Evolutionary conservation across 2,329 filamentous ascomycete genomes (phyloP).

Genomic region (Aspergillus sergii): DNA sequence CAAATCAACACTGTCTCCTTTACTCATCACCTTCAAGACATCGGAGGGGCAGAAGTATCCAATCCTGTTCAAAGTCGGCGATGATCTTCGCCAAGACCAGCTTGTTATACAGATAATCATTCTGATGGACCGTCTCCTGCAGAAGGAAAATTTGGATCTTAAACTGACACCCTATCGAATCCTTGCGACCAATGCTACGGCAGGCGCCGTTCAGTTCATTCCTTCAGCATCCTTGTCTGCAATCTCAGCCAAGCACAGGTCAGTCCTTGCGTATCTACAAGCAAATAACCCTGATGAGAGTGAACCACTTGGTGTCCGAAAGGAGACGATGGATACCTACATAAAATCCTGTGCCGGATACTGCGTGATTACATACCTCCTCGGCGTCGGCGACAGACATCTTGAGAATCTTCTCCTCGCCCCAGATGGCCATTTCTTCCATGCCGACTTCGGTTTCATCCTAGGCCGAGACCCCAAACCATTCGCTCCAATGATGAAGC

Average conservation of each 20-base stretch:
- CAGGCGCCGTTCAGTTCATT: conserved; percentile 91
- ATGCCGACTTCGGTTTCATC: conserved; percentile 98
- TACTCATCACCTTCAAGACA: conserved; percentile 89
- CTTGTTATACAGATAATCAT: conserved; percentile 97
- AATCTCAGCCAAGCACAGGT: conserved; percentile 80
- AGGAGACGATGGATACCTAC: conserved; percentile 92
- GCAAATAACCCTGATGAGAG: conserved; percentile 85
- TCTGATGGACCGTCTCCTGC: conserved; percentile 92
- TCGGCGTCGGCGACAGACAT: conserved; percentile 94
- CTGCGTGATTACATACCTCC: conserved; percentile 96
- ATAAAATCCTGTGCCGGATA: conserved; percentile 96
- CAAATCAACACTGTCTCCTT: conserved; percentile 90
- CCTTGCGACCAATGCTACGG: conserved; percentile 84
- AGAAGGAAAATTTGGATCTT: conserved; percentile 93
- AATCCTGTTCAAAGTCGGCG: conserved; percentile 95
- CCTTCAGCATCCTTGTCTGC: conserved; percentile 81
- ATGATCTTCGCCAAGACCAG: conserved; percentile 95
- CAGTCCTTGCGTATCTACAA: conserved; percentile 77
- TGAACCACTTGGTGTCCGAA: conserved; percentile 81
- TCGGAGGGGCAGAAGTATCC: conserved; percentile 76
- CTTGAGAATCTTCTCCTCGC: conserved; percentile 91
- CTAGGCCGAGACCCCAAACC: conserved; percentile 96
- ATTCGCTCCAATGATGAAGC: conserved; percentile 95
- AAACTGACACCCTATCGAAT: conserved; percentile 97
- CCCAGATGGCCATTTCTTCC: conserved; percentile 93